Evolutionary conservation across 2,329 filamentous ascomycete species (phyloP).

Genomic region (Daldinia sp.): DNA sequence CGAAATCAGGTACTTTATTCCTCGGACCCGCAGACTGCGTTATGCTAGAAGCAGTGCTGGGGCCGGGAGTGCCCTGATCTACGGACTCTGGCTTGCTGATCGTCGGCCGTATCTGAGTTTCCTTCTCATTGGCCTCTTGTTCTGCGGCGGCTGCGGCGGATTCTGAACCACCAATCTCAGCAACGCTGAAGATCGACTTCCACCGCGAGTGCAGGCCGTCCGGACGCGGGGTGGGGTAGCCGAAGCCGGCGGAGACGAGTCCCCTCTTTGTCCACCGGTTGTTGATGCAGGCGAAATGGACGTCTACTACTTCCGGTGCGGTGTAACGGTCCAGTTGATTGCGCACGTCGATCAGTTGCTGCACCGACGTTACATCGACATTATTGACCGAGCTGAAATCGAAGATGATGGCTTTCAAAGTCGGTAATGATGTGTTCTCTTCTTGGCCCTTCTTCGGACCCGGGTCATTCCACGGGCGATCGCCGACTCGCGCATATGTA

Average conservation of each 20-base stretch:
- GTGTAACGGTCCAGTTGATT: conserved; percentile 92
- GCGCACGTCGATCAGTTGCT: conserved; percentile 91
- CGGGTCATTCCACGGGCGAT: conserved; percentile 95
- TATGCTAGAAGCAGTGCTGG: conserved; percentile 39
- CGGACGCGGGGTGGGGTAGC: conserved; percentile 71
- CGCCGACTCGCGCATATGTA: conserved; percentile 70
- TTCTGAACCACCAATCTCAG: conserved; percentile 77
- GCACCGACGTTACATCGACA: conserved; percentile 90
- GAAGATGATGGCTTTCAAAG: conserved; percentile 87
- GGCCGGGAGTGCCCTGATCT: conserved; percentile 42
- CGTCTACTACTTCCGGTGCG: conserved; percentile 82
- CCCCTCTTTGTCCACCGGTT: conserved; percentile 96
- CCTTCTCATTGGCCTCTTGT: conserved; percentile 65
- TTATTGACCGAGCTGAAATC: conserved; percentile 96
- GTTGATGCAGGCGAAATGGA: conserved; percentile 94
- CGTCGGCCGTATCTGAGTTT: conserved; percentile 31
- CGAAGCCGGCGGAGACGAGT: conserved; percentile 86
- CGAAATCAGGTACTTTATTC: conserved; percentile 39
- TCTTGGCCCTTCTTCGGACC: conserved; percentile 67
- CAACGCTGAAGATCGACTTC: conserved; percentile 95
- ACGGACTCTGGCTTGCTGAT: conserved; percentile 23
- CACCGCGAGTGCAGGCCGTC: conserved; percentile 71
- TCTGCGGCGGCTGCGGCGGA: conserved; percentile 77
- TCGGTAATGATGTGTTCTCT: conserved; percentile 64
- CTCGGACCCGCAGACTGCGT: conserved; percentile 36